Percentiles rank a stretch among this genome's conserved stretches.
Evolutionary conservation across 2,329 filamentous ascomycete genomes (phyloP).

Genomic region (Chrysoporthe puriensis): DNA sequence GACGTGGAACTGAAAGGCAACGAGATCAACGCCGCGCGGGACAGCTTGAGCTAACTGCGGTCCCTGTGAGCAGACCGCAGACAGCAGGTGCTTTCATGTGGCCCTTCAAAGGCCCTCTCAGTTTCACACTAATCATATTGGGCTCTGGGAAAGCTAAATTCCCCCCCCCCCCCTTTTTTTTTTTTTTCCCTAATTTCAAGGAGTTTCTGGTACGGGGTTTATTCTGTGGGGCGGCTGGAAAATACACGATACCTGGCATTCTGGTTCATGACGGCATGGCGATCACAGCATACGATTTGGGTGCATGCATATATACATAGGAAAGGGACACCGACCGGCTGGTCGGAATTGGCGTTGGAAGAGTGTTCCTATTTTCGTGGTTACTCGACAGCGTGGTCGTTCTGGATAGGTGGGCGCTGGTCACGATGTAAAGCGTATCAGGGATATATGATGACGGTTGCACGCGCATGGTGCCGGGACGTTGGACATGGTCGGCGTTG

Average conservation of each 20-base stretch:
- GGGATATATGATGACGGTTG: background rate
- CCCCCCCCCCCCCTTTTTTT: background rate
- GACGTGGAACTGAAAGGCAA: conserved; percentile 20
- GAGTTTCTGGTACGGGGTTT: background rate
- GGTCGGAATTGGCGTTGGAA: conserved; percentile 2
- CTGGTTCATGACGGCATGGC: conserved; percentile 13
- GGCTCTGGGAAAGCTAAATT: background rate
- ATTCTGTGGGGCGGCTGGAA: conserved; percentile 14
- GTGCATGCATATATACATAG: conserved; percentile 6
- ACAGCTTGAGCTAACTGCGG: conserved; percentile 6
- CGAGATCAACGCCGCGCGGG: conserved; percentile 24
- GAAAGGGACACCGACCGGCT: background rate
- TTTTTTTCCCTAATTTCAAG: background rate
- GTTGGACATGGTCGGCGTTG: conserved; percentile 3
- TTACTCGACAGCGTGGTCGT: background rate
- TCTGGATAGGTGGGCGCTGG: background rate
- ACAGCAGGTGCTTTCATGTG: background rate
- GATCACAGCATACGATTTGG: conserved; percentile 15
- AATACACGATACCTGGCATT: conserved; percentile 30
- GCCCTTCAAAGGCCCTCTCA: background rate
- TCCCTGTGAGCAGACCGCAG: background rate
- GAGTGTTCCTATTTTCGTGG: background rate
- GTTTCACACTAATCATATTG: background rate
- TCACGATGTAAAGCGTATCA: background rate
- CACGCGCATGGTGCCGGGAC: background rate